A percentile compares a stretch with the other conserved stretches of the same genome.
Conservation (phyloP, 306 rosid species). For the Gastrolobium villosum region DNA sequence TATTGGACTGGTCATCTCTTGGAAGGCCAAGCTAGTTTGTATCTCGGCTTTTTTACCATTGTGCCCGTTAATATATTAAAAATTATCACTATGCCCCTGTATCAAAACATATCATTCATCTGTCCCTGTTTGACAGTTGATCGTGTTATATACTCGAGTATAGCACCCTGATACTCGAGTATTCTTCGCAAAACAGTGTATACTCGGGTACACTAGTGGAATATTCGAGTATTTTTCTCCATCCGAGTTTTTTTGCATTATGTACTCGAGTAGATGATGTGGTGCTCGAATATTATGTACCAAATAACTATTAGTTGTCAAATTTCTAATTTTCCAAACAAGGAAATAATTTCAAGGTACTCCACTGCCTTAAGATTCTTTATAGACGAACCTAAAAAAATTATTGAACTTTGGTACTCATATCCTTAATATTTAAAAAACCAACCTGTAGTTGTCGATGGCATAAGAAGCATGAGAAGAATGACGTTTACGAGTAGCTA, state of each 20-base stretch:
- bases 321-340: slow-evolving; percentile 31
- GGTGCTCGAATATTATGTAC: neutral
- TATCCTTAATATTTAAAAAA: slow-evolving; percentile 36
- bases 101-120: no score
- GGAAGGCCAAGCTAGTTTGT: neutral
- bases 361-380: slow-evolving; percentile 16
- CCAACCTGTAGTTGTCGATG: slow-evolving; percentile 87
- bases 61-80: no score
- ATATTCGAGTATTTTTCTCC: no score
- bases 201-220: no score
- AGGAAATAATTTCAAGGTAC: slow-evolving; percentile 5
- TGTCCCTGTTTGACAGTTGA: no score
- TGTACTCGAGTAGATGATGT: no score
- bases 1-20: slow-evolving; percentile 11
- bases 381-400: neutral
- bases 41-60: no score
- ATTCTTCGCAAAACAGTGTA: no score
- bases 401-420: neutral
- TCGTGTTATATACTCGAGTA: no score
- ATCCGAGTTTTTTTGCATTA: no score
- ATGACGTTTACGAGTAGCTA: slow-evolving; percentile 82
- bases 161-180: no score
- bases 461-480: slow-evolving; percentile 89
- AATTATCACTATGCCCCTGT: no score
- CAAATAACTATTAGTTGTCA: slow-evolving; percentile 5